Evolutionary conservation across 768 basidiomycete species (phyloP).

Genomic region (Asterophora lycoperdoides): DNA sequence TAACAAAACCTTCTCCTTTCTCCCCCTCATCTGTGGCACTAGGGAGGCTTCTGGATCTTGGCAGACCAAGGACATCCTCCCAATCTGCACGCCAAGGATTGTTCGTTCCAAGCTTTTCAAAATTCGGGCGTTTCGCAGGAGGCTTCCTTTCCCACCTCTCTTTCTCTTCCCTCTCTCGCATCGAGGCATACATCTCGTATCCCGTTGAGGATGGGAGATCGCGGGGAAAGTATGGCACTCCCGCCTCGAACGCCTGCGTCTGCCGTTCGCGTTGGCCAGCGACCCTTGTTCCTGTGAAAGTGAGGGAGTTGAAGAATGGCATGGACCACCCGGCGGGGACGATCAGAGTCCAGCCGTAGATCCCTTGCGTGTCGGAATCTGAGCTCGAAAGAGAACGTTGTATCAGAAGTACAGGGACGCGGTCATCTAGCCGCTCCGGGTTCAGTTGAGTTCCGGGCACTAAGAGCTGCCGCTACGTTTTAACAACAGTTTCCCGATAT

Average conservation of each 20-base stretch:
- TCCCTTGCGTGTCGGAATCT: constrained; percentile 32
- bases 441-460: constrained; percentile 74
- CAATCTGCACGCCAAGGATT: constrained; percentile 81
- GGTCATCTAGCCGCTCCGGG: constrained; percentile 71
- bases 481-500: not conserved
- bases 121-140: constrained; percentile 82
- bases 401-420: constrained; percentile 78
- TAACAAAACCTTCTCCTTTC: constrained; percentile 35
- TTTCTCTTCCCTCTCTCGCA: constrained; percentile 50
- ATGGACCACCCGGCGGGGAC: constrained; percentile 88
- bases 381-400: constrained; percentile 62
- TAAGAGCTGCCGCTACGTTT: constrained; percentile 44
- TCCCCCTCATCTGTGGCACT: constrained; percentile 14
- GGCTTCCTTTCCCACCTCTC: constrained; percentile 76
- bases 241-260: constrained; percentile 81
- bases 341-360: constrained; percentile 87
- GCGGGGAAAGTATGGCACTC: constrained; percentile 69
- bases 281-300: constrained; percentile 78
- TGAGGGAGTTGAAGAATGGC: constrained; percentile 82
- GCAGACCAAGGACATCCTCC: constrained; percentile 60
- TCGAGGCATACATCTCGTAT: constrained; percentile 45
- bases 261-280: constrained; percentile 81
- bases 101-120: constrained; percentile 53
- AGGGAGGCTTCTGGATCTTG: not conserved
- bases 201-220: constrained; percentile 66